A percentile compares a stretch with the other conserved stretches of the same genome.
Evolutionary conservation across 106 monocot species (phyloP).

Genomic region (Dendrobium nobile): DNA sequence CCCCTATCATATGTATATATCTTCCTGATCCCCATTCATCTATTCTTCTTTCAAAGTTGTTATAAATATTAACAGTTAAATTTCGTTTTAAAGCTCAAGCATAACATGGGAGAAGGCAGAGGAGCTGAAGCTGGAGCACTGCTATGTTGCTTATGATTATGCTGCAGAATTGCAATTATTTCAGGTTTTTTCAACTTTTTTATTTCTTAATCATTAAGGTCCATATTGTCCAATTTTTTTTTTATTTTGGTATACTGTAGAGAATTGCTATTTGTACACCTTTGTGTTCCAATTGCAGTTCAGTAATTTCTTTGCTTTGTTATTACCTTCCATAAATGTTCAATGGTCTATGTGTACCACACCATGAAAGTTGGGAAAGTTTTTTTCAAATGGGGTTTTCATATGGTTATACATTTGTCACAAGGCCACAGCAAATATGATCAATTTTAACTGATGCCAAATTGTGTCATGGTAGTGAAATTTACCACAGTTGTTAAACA

Average conservation of each 20-base stretch:
- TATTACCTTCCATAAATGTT: not conserved
- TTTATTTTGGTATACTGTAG: not conserved
- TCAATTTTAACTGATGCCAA: too few relatives aligned
- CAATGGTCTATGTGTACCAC: not conserved
- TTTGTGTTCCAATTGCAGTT: not conserved
- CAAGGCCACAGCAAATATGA: too few relatives aligned
- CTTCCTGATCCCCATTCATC: not conserved
- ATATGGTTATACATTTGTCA: not conserved
- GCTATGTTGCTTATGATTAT: slow-evolving; percentile 80
- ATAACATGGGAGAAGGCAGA: slow-evolving; percentile 94
- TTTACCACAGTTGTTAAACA: too few relatives aligned
- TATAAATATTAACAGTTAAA: not conserved
- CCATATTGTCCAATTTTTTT: not conserved
- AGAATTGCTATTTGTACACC: not conserved
- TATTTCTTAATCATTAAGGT: not conserved
- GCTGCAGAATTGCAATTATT: slow-evolving; percentile 74
- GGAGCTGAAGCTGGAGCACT: slow-evolving; percentile 85
- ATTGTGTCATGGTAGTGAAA: too few relatives aligned
- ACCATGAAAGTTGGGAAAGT: not conserved
- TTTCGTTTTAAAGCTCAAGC: slow-evolving; percentile 43
- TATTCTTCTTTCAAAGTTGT: not conserved
- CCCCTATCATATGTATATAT: slow-evolving; percentile 70
- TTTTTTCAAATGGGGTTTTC: not conserved
- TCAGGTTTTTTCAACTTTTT: slow-evolving; percentile 43
- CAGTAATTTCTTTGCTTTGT: not conserved